Evolutionary conservation across 2,329 filamentous ascomycete species (phyloP).

Genomic region (Cladosporium sp.): DNA sequence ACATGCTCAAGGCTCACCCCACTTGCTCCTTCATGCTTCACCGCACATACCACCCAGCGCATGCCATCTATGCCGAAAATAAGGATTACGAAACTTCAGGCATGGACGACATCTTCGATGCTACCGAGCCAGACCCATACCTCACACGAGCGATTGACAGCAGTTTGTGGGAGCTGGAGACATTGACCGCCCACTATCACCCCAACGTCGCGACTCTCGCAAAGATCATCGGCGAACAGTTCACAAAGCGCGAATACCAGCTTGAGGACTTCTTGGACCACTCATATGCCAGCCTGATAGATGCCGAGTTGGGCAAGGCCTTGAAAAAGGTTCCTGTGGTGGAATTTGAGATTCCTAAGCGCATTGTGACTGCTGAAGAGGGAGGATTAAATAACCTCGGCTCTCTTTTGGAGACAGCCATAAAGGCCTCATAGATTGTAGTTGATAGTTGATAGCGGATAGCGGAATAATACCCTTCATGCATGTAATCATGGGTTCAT

Average conservation of each 20-base stretch:
- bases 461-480: conserved; percentile 8
- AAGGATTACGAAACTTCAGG: conserved; percentile 49
- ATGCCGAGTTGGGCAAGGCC: conserved; percentile 76
- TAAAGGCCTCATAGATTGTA: conserved; percentile 16
- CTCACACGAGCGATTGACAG: conserved; percentile 84
- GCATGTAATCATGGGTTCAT: neutral
- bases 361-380: conserved; percentile 55
- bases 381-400: conserved; percentile 27
- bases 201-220: conserved; percentile 93
- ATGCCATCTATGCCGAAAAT: conserved; percentile 25
- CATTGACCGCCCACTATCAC: conserved; percentile 88
- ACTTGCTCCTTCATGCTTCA: conserved; percentile 96
- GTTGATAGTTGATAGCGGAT: neutral
- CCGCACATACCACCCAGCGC: conserved; percentile 47
- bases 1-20: conserved; percentile 84
- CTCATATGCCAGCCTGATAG: conserved; percentile 81
- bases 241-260: conserved; percentile 91
- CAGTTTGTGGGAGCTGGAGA: conserved; percentile 90
- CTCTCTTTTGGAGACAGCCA: conserved; percentile 23
- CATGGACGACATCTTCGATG: conserved; percentile 71
- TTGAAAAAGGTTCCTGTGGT: conserved; percentile 83
- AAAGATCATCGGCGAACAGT: conserved; percentile 92
- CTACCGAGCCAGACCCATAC: conserved; percentile 75
- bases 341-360: conserved; percentile 91
- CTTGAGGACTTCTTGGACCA: conserved; percentile 97